A percentile compares a stretch with the other conserved stretches of the same genome.
phyloP scores from a whole-genome alignment of 805 yeast species.

The Candida palmyrensis region DNA sequence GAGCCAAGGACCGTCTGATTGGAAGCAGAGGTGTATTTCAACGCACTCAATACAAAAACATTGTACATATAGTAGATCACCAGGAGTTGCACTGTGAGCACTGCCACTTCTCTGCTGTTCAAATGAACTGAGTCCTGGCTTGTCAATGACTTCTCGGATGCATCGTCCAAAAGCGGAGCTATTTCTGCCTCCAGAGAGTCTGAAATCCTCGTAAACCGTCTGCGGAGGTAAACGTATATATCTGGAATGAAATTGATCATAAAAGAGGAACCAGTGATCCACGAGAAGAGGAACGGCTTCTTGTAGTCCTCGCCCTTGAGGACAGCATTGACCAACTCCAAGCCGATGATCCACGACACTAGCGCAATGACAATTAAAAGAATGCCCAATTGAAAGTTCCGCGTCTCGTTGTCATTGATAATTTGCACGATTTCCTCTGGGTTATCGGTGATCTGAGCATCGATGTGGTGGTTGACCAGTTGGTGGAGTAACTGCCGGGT shows the following conservation, averaged over 20 bases:
- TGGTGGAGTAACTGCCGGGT: no score
- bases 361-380: conserved; percentile 37
- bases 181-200: not conserved
- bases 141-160: conserved; percentile 4
- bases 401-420: conserved; percentile 37
- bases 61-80: conserved; percentile 39
- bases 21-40: conserved; percentile 48
- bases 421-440: conserved; percentile 25
- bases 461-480: conserved; percentile 2
- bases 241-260: conserved; percentile 42
- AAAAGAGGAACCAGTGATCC: conserved; percentile 45
- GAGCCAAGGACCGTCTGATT: conserved; percentile 49
- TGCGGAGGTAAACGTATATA: conserved; percentile 4
- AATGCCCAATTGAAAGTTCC: conserved; percentile 41
- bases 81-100: conserved; percentile 35
- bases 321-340: conserved; percentile 45
- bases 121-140: conserved; percentile 13
- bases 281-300: conserved; percentile 45
- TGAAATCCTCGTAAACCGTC: not conserved
- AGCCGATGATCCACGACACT: conserved; percentile 43
- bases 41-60: conserved; percentile 33
- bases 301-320: conserved; percentile 43
- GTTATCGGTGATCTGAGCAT: conserved; percentile 7
- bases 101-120: conserved; percentile 22
- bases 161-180: not conserved